Conservation (phyloP, 345 rosid genomes). For the Eucalyptus tenuipes region DNA sequence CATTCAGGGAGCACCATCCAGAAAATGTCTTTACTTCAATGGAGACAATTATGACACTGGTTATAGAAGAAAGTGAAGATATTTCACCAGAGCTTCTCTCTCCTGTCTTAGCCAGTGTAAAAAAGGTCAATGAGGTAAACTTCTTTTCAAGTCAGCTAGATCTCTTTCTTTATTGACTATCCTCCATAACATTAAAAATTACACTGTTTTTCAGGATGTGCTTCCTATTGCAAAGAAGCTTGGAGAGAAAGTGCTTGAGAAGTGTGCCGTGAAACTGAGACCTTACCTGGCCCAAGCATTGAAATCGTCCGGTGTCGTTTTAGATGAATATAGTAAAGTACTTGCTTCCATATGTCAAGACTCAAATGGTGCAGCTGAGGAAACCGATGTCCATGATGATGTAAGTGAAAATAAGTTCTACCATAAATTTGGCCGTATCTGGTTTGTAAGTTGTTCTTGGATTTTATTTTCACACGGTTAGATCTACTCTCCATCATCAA, state of each 20-base stretch:
- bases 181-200: neutral
- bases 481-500: neutral
- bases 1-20: slow-evolving; percentile 63
- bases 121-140: slow-evolving; percentile 57
- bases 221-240: slow-evolving; percentile 54
- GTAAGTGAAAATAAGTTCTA: neutral
- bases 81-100: slow-evolving; percentile 59
- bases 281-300: slow-evolving; percentile 51
- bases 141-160: neutral
- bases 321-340: slow-evolving; percentile 45
- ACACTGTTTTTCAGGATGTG: slow-evolving; percentile 25
- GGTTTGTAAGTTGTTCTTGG: neutral
- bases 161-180: neutral
- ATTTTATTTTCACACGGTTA: neutral
- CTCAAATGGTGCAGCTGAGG: slow-evolving; percentile 11
- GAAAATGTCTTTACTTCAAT: slow-evolving; percentile 64
- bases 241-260: slow-evolving; percentile 64
- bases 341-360: slow-evolving; percentile 67
- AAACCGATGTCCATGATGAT: slow-evolving; percentile 11
- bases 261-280: slow-evolving; percentile 58
- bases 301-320: slow-evolving; percentile 31
- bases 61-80: slow-evolving; percentile 92
- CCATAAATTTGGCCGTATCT: neutral
- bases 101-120: slow-evolving; percentile 48
- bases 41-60: slow-evolving; percentile 88